Evolutionary conservation across 169 alveolate species (phyloP).

Genomic region (Eimeria falciformis): DNA sequence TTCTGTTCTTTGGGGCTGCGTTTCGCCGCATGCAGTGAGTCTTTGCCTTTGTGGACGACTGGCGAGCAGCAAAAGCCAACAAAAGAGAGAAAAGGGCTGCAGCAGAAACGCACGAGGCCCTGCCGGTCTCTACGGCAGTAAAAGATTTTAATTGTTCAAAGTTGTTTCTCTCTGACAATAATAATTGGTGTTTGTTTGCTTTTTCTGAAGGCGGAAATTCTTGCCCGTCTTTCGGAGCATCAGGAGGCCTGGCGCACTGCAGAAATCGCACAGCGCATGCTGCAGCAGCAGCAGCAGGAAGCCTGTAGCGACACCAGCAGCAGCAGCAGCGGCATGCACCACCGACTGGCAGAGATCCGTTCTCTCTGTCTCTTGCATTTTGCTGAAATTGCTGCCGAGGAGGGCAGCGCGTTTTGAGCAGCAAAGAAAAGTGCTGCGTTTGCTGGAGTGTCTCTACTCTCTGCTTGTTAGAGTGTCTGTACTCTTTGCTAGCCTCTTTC

Average conservation of each 20-base stretch:
- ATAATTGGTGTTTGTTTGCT: not conserved
- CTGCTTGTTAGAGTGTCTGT: not conserved
- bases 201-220: conserved; percentile 20
- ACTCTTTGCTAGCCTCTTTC: not conserved
- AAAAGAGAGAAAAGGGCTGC: too few relatives aligned
- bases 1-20: too few relatives aligned
- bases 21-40: too few relatives aligned
- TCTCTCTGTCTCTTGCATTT: not conserved
- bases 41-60: too few relatives aligned
- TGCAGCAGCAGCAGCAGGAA: conserved; percentile 52
- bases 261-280: conserved; percentile 1
- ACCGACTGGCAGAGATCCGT: not conserved
- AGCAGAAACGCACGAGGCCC: too few relatives aligned
- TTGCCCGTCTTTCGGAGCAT: conserved; percentile 16
- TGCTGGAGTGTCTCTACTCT: not conserved
- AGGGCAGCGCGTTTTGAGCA: too few relatives aligned
- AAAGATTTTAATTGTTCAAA: not conserved
- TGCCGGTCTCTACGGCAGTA: too few relatives aligned
- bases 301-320: conserved; percentile 21
- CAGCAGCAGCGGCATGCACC: not conserved
- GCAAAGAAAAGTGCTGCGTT: not conserved
- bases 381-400: too few relatives aligned
- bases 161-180: not conserved
- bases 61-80: too few relatives aligned
- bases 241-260: conserved; percentile 24